Conservation (phyloP, 1,284 basidiomycete genomes). For the Sporisorium graminicola region DNA sequence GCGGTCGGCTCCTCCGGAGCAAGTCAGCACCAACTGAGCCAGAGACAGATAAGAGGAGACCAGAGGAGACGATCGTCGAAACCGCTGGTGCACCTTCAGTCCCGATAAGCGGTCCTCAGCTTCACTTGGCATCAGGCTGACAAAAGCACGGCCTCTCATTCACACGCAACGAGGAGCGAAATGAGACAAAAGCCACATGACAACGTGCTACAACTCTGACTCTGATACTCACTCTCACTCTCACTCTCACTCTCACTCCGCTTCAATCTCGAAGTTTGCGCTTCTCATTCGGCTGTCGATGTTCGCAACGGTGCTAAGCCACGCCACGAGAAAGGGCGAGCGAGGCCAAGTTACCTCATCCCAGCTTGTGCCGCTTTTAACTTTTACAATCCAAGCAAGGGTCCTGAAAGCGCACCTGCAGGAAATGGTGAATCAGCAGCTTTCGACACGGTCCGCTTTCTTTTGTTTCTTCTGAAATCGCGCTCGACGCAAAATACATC, state of each 20-base stretch:
- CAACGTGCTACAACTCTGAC: too few species aligned
- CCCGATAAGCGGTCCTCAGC: not conserved
- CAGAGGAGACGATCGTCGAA: not conserved
- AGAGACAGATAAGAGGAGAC: not conserved
- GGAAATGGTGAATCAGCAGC: not conserved
- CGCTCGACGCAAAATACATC: not conserved
- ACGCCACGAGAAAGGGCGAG: too few species aligned
- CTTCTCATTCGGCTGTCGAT: not conserved
- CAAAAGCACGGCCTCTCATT: conserved; percentile 11
- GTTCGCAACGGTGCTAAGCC: too few species aligned
- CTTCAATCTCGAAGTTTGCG: not conserved
- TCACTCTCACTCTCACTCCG: too few species aligned
- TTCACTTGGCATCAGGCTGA: not conserved
- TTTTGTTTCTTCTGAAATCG: too few species aligned
- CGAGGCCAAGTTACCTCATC: not conserved
- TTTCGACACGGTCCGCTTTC: too few species aligned
- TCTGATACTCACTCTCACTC: too few species aligned
- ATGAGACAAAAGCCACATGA: not conserved
- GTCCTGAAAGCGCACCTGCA: too few species aligned
- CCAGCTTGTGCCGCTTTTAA: not conserved
- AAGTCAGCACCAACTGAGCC: not conserved
- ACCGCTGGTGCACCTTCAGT: too few species aligned
- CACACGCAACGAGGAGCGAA: conserved; percentile 5
- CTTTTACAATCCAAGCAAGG: too few species aligned
- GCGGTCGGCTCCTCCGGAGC: not conserved